phyloP scores from a whole-genome alignment of 2,329 filamentous ascomycete species.

The Chalara sp. region DNA sequence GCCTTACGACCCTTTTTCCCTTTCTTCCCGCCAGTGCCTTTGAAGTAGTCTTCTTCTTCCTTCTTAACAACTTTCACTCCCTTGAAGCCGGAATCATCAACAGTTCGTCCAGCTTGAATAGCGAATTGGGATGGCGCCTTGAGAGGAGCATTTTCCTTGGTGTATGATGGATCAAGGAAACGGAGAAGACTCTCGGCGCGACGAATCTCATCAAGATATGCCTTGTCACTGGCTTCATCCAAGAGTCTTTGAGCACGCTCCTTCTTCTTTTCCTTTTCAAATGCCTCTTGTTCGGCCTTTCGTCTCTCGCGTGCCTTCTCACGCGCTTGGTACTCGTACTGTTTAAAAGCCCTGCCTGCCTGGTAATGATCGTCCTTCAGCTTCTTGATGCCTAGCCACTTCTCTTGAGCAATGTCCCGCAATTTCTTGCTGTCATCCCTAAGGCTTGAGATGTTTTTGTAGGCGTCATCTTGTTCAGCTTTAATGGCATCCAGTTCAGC shows the following conservation, averaged over 20 bases:
- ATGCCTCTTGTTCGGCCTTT: constrained; percentile 72
- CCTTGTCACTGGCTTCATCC: constrained; percentile 75
- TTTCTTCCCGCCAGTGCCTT: constrained; percentile 68
- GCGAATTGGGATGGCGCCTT: constrained; percentile 66
- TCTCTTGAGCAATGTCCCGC: constrained; percentile 79
- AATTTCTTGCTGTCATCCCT: constrained; percentile 81
- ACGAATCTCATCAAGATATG: constrained; percentile 89
- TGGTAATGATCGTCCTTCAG: constrained; percentile 86
- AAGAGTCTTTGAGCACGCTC: constrained; percentile 71
- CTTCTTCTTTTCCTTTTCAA: constrained; percentile 66
- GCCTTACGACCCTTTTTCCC: constrained; percentile 80
- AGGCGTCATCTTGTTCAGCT: constrained; percentile 83
- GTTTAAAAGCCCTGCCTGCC: constrained; percentile 72
- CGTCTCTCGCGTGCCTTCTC: constrained; percentile 70
- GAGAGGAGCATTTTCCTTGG: constrained; percentile 58
- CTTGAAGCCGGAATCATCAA: constrained; percentile 73
- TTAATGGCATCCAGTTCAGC: constrained; percentile 86
- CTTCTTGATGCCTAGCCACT: constrained; percentile 74
- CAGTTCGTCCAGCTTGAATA: constrained; percentile 66
- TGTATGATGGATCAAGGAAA: constrained; percentile 77
- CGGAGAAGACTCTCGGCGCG: constrained; percentile 80
- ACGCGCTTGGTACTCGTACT: constrained; percentile 78
- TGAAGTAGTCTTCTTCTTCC: constrained; percentile 83
- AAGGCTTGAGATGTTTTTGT: constrained; percentile 78
- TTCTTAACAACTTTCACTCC: constrained; percentile 87